Evolutionary conservation across 2,329 filamentous ascomycete genomes (phyloP).

Genomic region (Verticillium nubilum): DNA sequence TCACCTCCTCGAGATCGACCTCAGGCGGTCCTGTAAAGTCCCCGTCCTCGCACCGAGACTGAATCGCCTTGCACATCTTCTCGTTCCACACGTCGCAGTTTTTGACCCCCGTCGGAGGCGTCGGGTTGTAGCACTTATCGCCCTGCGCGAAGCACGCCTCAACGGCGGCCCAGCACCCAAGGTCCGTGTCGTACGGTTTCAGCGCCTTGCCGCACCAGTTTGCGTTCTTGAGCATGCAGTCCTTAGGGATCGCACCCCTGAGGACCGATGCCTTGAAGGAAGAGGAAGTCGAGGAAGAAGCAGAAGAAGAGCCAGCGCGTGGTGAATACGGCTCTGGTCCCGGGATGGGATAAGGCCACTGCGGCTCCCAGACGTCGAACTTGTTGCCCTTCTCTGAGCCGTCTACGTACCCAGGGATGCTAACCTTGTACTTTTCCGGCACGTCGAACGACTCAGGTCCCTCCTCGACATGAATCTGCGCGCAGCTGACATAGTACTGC

Average conservation of each 20-base stretch:
- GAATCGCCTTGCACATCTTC: conserved; percentile 49
- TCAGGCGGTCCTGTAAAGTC: conserved; percentile 43
- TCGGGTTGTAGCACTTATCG: conserved; percentile 51
- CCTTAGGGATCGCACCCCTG: conserved; percentile 46
- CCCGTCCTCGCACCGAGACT: conserved; percentile 34
- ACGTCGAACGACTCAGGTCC: conserved; percentile 40
- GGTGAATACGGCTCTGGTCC: conserved; percentile 51
- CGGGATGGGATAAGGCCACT: conserved; percentile 51
- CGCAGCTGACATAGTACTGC: conserved; percentile 71
- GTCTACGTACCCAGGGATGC: conserved; percentile 62
- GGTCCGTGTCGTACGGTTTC: conserved; percentile 45
- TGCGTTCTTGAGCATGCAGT: conserved; percentile 59
- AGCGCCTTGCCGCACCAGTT: conserved; percentile 69
- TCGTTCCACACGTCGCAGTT: conserved; percentile 57
- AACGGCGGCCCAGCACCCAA: conserved; percentile 54
- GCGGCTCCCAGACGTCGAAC: conserved; percentile 59
- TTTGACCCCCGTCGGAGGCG: conserved; percentile 52
- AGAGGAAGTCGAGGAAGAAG: conserved; percentile 4
- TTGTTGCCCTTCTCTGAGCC: conserved; percentile 47
- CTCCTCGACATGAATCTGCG: conserved; percentile 59
- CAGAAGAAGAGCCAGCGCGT: not conserved
- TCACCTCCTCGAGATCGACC: conserved; percentile 27
- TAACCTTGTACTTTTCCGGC: conserved; percentile 44
- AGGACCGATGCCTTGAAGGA: conserved; percentile 8
- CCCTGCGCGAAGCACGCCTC: conserved; percentile 54